Evolutionary conservation across 2,329 filamentous ascomycete genomes (phyloP), one percentile per base, ranked within the genome.

Genomic region (Lasiodiplodia sp.): DNA sequence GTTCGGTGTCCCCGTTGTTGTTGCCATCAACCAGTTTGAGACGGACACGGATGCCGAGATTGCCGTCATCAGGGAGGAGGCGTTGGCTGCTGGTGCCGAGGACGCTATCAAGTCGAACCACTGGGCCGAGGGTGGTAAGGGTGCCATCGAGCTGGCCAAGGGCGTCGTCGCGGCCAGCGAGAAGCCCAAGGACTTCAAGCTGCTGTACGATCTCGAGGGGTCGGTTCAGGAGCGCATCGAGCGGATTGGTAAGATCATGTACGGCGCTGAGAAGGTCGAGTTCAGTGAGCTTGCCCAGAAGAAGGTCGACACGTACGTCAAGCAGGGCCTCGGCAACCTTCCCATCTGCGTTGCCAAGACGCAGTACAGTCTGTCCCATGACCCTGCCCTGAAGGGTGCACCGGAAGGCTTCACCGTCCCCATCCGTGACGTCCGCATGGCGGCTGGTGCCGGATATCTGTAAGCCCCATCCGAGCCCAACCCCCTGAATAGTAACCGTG

Each of bases 261-360:
- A 99, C 78, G 96, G 96, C 69, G 96, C 96, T 12, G 89, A 86
- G 4, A 89, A 88, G 69, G 94, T 98, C 70, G 93, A 97, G 82
- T 96, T 99, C 82, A 96, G 92, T 78, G 94, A 97, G 79, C 86
- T 96, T 64, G 96, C 96, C 0, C 93, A 96, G 84, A 93, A 94
- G 84, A 98, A 99, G 88, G 92, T 98, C 72, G 94, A 97, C 78
- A 94, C 91, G 8, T 99, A 98, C 82, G 94, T 92, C 38, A 89
- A 89, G 78, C 96, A 98, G 81, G 96, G 96, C 56, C 96, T 95
- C 75, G 92, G 91, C 25, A 93, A 97, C 80, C 84, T 99, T 72
- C 96, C 96, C 44, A 97, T 98, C 77, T 99, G 96, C 80, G 88
- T 98, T 72, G 96, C 96, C 71, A 99, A 99, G 89, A 99, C 96